Evolutionary conservation across 495 filamentous ascomycete species (phyloP).

Genomic region (Penicillium odoratum): DNA sequence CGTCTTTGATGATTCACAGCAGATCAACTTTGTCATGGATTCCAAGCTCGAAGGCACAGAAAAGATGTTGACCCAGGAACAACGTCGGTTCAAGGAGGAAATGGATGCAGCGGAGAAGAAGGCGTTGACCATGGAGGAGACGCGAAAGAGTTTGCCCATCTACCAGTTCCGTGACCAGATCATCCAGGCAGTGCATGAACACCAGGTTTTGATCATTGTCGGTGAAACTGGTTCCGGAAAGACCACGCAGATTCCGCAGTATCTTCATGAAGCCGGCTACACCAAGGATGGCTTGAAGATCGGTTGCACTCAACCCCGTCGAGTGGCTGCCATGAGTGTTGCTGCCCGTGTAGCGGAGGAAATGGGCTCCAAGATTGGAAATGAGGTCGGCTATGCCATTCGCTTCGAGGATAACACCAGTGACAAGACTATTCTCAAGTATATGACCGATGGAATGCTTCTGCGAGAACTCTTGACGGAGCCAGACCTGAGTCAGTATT

Average conservation of each 20-base stretch:
- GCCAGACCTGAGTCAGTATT: constrained; percentile 81
- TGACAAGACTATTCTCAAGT: constrained; percentile 92
- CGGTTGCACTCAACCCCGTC: constrained; percentile 73
- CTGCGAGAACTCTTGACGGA: constrained; percentile 89
- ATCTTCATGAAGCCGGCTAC: constrained; percentile 84
- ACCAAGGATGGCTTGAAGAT: constrained; percentile 66
- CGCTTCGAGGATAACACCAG: constrained; percentile 93
- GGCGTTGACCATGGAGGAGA: constrained; percentile 82
- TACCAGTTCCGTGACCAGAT: constrained; percentile 78
- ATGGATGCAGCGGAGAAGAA: constrained; percentile 87
- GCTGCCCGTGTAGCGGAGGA: constrained; percentile 94
- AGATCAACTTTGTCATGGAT: constrained; percentile 85
- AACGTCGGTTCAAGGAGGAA: constrained; percentile 72
- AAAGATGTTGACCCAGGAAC: constrained; percentile 71
- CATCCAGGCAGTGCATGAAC: constrained; percentile 72
- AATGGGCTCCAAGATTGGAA: constrained; percentile 85
- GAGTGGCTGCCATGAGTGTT: constrained; percentile 96
- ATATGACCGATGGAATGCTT: constrained; percentile 98
- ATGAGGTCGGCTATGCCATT: constrained; percentile 93
- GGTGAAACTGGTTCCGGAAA: constrained; percentile 82
- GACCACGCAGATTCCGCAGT: constrained; percentile 87
- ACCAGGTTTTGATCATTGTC: constrained; percentile 83
- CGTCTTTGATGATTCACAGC: constrained; percentile 84
- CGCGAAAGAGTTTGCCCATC: constrained; percentile 86
- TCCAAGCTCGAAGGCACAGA: constrained; percentile 65